These are phyloP conservation scores for Acer yangbiense DNA, from an alignment of 345 rosid species.

Conservation along the genomic window DNA sequence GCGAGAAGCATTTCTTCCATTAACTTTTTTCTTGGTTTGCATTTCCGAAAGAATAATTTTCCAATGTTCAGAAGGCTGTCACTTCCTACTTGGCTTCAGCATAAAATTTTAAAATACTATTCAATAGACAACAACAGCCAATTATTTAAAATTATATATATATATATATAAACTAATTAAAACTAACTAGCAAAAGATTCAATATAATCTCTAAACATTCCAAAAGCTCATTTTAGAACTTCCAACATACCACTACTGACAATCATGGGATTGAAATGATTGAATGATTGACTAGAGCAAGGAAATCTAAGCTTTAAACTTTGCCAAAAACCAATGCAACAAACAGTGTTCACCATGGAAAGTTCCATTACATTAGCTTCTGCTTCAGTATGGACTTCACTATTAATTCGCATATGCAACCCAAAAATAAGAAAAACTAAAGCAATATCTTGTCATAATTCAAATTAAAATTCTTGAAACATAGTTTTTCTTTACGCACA, in stretches of 20 bases:
- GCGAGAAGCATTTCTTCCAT: conserved; percentile 51
- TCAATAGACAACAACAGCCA: background rate
- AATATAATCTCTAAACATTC: background rate
- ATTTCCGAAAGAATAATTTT: conserved; percentile 28
- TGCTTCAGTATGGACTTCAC: background rate
- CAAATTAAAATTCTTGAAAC: background rate
- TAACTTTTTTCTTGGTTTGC: conserved; percentile 61
- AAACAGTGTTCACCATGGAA: background rate
- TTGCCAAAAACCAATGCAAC: background rate
- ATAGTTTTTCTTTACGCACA: background rate
- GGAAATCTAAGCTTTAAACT: background rate
- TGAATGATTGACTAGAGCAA: background rate
- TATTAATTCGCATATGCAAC: background rate
- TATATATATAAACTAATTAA: background rate
- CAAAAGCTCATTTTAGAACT: background rate
- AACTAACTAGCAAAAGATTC: background rate
- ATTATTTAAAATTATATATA: background rate
- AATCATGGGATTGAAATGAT: background rate
- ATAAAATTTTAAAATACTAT: background rate
- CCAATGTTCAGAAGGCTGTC: conserved; percentile 13
- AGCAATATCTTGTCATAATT: background rate
- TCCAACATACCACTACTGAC: background rate
- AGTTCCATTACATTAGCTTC: background rate
- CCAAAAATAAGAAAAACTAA: background rate
- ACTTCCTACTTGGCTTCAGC: background rate